Conservation (phyloP, 768 basidiomycete species). For the Mycena epipterygia region DNA sequence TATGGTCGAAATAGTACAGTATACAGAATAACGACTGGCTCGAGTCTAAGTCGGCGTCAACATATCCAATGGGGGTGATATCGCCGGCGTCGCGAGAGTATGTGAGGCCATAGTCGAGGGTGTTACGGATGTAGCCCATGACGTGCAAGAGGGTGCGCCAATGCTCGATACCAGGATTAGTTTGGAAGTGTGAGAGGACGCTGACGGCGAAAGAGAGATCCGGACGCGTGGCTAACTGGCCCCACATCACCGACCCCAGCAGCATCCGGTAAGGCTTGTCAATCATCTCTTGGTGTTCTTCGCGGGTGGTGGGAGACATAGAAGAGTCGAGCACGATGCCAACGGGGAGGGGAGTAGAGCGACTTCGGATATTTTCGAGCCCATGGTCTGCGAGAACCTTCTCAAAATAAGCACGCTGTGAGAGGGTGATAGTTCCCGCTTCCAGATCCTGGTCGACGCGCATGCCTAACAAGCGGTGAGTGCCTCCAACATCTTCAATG, state of each 20-base stretch:
- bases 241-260: conserved; percentile 12
- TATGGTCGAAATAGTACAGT: too few species aligned
- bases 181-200: background rate
- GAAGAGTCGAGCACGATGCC: background rate
- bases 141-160: background rate
- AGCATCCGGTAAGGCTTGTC: conserved; percentile 1
- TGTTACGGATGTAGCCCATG: conserved; percentile 2
- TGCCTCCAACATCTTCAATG: conserved; percentile 19
- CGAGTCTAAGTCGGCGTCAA: conserved; percentile 46
- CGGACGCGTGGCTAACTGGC: background rate
- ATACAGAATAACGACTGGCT: too few species aligned
- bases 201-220: conserved; percentile 3
- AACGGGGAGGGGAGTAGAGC: conserved; percentile 1
- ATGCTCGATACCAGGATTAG: conserved; percentile 1
- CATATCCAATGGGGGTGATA: background rate
- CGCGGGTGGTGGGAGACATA: background rate
- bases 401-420: conserved; percentile 12
- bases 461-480: conserved; percentile 5
- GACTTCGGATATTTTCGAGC: background rate
- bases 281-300: background rate
- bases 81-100: background rate
- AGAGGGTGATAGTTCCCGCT: conserved; percentile 2
- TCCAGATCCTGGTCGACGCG: conserved; percentile 5
- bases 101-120: background rate
- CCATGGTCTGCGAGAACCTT: background rate